Evolutionary conservation across 1,284 basidiomycete species (phyloP), one percentile per base, ranked within the genome.

Genomic region (Crocinoboletus sp.): DNA sequence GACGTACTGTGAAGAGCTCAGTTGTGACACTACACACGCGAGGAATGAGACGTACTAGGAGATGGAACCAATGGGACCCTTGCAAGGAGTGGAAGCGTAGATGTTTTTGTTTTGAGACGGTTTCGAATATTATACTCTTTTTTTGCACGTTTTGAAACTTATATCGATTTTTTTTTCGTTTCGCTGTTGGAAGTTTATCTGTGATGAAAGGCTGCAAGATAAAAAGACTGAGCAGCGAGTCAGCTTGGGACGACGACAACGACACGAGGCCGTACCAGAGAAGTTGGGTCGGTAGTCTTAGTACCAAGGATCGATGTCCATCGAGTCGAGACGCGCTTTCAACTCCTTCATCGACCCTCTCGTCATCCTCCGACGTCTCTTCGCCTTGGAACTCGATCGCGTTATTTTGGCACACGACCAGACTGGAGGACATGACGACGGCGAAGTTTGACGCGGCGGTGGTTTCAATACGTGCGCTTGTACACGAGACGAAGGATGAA

Each of bases 321-420:
- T 46, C 6, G 38, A 57, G 9, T 33, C 31, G 12, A 60, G 41
- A 5, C 45, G 46, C 6, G 22, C 38, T 19, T 31, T 47, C 42
- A 45, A 34, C 29, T 23, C 40, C 22, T 25, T 45, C 46, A 25
- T 46, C 0, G 50, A 45, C 9, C 8, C 24, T 27, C 37, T 53
- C 27, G 31, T 43, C 39, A 50, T 39, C 35, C 35, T 45, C 31
- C 19, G 42, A 22, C 33, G 34, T 20, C 8, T 43, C 54, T 38
- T 34, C 12, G 6, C 22, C 38, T 51, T 50, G 7, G 33, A 41
- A 32, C 25, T 28, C 16, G 40, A 54, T 40, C 41, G 46, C 4
- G 58, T 46, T 44, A 59, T 61, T 39, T 48, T 44, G 9, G 46
- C 46, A 45, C 56, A 57, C 27, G 56, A 45, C 50, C 56, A 61